A percentile compares a stretch with the other conserved stretches of the same genome.
phyloP scores from a whole-genome alignment of 306 rosid genomes.

The Quillaja saponaria region DNA sequence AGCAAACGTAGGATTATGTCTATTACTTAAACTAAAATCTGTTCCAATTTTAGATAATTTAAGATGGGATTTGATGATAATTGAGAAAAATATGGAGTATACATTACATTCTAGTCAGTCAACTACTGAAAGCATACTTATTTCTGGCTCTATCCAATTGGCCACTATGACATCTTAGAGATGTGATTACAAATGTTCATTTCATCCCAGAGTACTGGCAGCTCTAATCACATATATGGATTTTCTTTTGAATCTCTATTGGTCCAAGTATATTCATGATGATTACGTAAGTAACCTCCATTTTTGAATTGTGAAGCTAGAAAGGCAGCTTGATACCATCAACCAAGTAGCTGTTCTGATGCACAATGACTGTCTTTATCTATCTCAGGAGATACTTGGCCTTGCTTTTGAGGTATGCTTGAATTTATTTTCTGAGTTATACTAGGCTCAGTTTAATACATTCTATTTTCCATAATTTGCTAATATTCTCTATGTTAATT shows the following conservation, averaged over 20 bases:
- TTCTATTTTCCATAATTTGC: too few relatives aligned
- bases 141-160: too few relatives aligned
- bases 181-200: too few relatives aligned
- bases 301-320: slow-evolving; percentile 85
- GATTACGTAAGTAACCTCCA: slow-evolving; percentile 33
- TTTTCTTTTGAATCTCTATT: slow-evolving; percentile 14
- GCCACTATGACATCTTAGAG: too few relatives aligned
- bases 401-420: slow-evolving; percentile 84
- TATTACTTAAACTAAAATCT: neutral
- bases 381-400: slow-evolving; percentile 88
- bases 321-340: slow-evolving; percentile 85
- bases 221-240: neutral
- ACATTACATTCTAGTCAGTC: neutral
- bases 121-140: neutral
- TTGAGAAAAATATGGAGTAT: neutral
- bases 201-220: neutral
- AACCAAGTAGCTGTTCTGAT: slow-evolving; percentile 83
- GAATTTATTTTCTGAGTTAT: too few relatives aligned
- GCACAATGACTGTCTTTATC: slow-evolving; percentile 91
- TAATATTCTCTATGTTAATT: too few relatives aligned
- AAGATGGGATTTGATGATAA: neutral
- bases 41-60: slow-evolving; percentile 13
- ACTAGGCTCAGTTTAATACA: too few relatives aligned
- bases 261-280: slow-evolving; percentile 5
- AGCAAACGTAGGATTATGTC: slow-evolving; percentile 12